These are phyloP conservation scores for Pleodorina starrii DNA, from an alignment of 139 green algal genomes.

Conservation along the genomic window DNA sequence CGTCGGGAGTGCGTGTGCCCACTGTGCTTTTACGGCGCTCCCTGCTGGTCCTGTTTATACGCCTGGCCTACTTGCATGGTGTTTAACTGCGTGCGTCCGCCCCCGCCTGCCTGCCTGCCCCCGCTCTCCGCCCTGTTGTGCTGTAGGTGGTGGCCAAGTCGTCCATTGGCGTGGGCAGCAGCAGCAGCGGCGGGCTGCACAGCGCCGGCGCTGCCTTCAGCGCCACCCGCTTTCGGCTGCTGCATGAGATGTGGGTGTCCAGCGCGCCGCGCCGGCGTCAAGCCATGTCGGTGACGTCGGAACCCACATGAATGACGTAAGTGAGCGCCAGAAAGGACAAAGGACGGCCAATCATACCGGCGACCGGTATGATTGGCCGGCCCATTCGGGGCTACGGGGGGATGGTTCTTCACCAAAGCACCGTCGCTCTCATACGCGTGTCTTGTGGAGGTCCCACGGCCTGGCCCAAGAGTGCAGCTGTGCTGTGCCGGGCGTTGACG, in stretches of 20 bases:
- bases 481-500: too few relatives aligned
- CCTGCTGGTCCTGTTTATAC: too few relatives aligned
- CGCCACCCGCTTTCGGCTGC: slow-evolving; percentile 58
- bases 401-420: too few relatives aligned
- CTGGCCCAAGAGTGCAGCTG: not conserved
- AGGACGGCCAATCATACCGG: too few relatives aligned
- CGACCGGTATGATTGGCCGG: not conserved
- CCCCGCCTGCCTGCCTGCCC: not conserved
- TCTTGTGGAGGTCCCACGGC: too few relatives aligned
- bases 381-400: too few relatives aligned
- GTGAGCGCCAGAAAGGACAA: not conserved
- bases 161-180: not conserved
- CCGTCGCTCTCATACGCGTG: not conserved
- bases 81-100: not conserved
- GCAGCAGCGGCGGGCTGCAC: not conserved
- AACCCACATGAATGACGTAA: not conserved
- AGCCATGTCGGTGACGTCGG: not conserved
- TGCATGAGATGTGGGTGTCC: slow-evolving; percentile 66
- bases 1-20: too few relatives aligned
- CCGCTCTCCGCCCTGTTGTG: not conserved
- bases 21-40: too few relatives aligned
- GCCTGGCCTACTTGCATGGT: too few relatives aligned
- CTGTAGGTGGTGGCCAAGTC: slow-evolving; percentile 31
- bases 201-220: not conserved
- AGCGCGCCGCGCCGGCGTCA: not conserved